Evolutionary conservation across 257 asterid genomes (phyloP), one percentile per base, ranked within the genome.

Genomic region (Solanum sitiens): DNA sequence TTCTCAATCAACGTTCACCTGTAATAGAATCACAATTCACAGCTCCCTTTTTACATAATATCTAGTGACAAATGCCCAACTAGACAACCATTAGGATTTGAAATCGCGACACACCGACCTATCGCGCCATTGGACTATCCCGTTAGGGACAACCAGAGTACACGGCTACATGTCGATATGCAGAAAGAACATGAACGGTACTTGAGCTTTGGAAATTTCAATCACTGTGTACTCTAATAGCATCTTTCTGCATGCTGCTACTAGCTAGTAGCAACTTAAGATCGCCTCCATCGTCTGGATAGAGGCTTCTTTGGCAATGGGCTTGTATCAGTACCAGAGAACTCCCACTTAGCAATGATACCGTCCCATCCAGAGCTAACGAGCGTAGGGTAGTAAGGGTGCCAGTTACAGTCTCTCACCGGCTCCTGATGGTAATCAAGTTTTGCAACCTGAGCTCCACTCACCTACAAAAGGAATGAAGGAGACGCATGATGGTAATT

Each of bases 321-420:
- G 42, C n/a, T 90, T 84, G 91, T 91, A 42, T 72, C 88, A 12
- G 84, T 83, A 14, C 94, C 94, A 4, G 99, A 96, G 84, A 95
- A 97, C 20, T 95, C 96, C 99, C 99, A 97, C 10, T 92, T 88
- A 21, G 99, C 98, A 25, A 95, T 75, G 88, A 84, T 75, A 53
- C 98, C 98, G 42, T 97, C 99, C 98, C 98, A 97, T 0, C 98
- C 93, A 30, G 99, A 97, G 92, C 94, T 95, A 30, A 94, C 93
- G 20, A 97, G 30, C 98, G 89, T 92, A 21, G 99, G 99, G 91
- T 89, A 89, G 91, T 74, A 90, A 11, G 99, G 99, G 90, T 95
- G 99, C 99, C 99, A 97, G 84, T 91, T 95, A 93, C 99, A 95
- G 93, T 97, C 99, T 59, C 99, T 90, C 11, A 95, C 96, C 0